These are phyloP conservation scores for Picea abies DNA, from an alignment of 83 land plant species.

Conservation along the genomic window DNA sequence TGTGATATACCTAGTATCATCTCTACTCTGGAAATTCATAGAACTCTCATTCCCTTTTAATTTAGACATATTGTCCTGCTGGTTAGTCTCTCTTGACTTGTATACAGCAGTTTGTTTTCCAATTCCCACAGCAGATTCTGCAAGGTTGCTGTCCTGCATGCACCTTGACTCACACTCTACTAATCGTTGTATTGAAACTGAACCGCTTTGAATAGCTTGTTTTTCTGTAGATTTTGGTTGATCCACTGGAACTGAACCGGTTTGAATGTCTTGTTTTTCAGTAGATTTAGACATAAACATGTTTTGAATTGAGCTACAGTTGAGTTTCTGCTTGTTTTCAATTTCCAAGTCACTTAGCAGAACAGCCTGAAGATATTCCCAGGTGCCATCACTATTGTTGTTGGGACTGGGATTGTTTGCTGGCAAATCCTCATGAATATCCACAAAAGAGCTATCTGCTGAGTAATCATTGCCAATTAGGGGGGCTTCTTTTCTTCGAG, in stretches of 20 bases:
- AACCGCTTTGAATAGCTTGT: constrained; percentile 7
- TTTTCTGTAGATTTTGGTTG: neutral
- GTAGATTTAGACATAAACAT: neutral
- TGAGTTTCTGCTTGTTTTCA: neutral
- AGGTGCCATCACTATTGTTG: neutral
- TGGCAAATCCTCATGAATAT: constrained; percentile 15
- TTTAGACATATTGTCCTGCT: constrained; percentile 1
- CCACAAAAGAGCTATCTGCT: constrained; percentile 14
- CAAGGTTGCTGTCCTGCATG: neutral
- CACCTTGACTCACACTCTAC: constrained; percentile 1
- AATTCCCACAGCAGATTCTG: neutral
- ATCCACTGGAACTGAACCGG: neutral
- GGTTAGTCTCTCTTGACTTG: constrained; percentile 1
- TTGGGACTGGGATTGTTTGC: neutral
- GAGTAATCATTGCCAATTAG: neutral
- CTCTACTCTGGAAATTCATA: neutral
- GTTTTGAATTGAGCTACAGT: neutral
- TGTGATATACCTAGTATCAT: neutral
- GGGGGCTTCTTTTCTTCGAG: neutral
- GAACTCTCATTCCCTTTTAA: constrained; percentile 3
- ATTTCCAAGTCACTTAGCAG: neutral
- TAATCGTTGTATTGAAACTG: neutral
- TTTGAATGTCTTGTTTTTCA: constrained; percentile 10
- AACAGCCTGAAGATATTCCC: neutral
- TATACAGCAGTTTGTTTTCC: constrained; percentile 2